Evolutionary conservation across 805 yeast genomes (phyloP), one percentile per base, ranked within the genome.

Genomic region (Brettanomyces bruxellensis): DNA sequence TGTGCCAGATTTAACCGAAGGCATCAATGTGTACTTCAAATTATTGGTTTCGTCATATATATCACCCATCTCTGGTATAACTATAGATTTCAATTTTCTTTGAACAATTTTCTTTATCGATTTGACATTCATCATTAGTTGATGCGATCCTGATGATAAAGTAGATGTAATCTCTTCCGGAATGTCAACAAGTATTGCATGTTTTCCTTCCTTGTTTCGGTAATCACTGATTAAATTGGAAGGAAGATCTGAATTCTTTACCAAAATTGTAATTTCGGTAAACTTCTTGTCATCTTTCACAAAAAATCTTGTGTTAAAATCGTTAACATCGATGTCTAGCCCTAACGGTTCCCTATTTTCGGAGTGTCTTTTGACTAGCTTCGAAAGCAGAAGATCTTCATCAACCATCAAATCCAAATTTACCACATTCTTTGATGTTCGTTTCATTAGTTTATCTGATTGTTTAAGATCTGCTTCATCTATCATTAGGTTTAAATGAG

Each of bases 1-100:
- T 18, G 61, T 53, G 2, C 56, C 59, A 3, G 56, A 41, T 25
- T 48, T 45, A 22, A 48, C 57, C 23, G 60, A 55, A 6, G 65
- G 65, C 49, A 56, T 38, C 30, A 62, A 46, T 1, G 63, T 51
- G 42, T 47, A 47, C 37, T 57, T 48, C 18, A 52, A 34, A n/a
- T 50, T 43, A n/a, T 45, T 36, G 9, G 44, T 34, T 18, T 45
- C 38, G 38, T 43, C 42, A n/a, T 43, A 36, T 5, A 43, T 28
- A n/a, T 44, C 43, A 12, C 47, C 54, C n/a, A 38, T 36, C 14
- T 48, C 51, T 11, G 54, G 50, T 32, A 55, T 42, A 6, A 49
- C 41, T 32, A 52, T 34, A 7, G 43, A 40, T 24, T 22, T 34
- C 24, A 18, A 24, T 38, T 38, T 38, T 11, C 14, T 13, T 13